Evolutionary conservation across 2,329 filamentous ascomycete species (phyloP).

Genomic region (Botrytis hyacinthi): DNA sequence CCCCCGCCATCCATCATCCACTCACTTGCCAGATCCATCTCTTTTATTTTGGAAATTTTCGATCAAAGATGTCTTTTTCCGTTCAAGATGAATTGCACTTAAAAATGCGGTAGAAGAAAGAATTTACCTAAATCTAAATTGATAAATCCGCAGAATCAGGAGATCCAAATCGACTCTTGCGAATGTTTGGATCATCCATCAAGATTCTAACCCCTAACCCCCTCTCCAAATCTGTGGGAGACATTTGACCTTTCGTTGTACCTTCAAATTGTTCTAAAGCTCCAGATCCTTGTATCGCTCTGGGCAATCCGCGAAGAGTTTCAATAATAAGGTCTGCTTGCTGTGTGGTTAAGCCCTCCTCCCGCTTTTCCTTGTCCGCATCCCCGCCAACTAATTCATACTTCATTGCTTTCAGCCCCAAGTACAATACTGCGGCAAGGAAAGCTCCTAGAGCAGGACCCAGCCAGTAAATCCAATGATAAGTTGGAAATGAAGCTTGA

Average conservation of each 20-base stretch:
- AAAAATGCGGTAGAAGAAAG: not conserved
- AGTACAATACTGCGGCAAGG: slow-evolving; percentile 7
- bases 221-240: not conserved
- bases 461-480: slow-evolving; percentile 48
- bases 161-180: slow-evolving; percentile 1
- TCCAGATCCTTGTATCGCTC: not conserved
- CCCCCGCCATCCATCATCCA: not conserved
- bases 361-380: slow-evolving; percentile 17
- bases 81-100: not conserved
- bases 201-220: not conserved
- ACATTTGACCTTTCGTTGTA: not conserved
- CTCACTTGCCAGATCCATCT: not conserved
- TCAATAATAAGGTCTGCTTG: slow-evolving; percentile 18
- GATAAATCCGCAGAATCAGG: not conserved
- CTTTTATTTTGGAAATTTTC: too few relatives aligned
- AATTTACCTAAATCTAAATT: not conserved
- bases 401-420: slow-evolving; percentile 13
- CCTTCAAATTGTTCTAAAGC: not conserved
- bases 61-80: not conserved
- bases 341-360: not conserved
- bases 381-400: slow-evolving; percentile 20
- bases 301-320: slow-evolving; percentile 12
- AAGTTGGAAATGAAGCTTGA: slow-evolving; percentile 41
- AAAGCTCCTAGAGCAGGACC: slow-evolving; percentile 4
- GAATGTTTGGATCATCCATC: not conserved